Evolutionary conservation across 345 rosid genomes (phyloP).

Genomic region (Salix arbutifolia): DNA sequence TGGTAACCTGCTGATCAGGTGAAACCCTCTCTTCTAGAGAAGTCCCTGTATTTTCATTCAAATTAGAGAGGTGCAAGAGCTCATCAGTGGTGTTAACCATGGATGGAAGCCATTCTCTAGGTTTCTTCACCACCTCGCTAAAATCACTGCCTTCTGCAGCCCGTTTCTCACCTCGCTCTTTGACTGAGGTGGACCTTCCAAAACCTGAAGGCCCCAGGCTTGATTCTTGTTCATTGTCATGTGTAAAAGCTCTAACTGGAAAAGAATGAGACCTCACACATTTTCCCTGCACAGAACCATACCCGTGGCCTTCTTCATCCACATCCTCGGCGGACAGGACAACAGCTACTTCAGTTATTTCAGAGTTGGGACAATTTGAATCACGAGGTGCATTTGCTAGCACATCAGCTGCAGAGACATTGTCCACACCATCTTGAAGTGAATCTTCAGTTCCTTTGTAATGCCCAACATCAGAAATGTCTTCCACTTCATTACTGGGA

Average conservation of each 20-base stretch:
- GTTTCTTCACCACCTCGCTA: slow-evolving; percentile 52
- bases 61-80: slow-evolving; percentile 27
- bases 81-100: slow-evolving; percentile 32
- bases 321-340: slow-evolving; percentile 31
- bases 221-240: slow-evolving; percentile 38
- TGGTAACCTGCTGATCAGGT: slow-evolving; percentile 24
- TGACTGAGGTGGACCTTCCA: slow-evolving; percentile 49
- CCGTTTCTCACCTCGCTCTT: slow-evolving; percentile 70
- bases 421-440: slow-evolving; percentile 34
- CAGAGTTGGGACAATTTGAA: slow-evolving; percentile 30
- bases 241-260: slow-evolving; percentile 41
- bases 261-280: slow-evolving; percentile 61
- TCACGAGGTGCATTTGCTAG: slow-evolving; percentile 25
- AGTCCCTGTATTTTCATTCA: slow-evolving; percentile 23
- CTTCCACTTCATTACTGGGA: slow-evolving; percentile 39
- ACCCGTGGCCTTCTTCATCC: slow-evolving; percentile 31
- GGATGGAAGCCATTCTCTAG: slow-evolving; percentile 62
- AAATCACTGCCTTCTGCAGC: slow-evolving; percentile 43
- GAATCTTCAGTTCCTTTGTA: slow-evolving; percentile 27
- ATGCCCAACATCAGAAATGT: slow-evolving; percentile 33
- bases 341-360: slow-evolving; percentile 26
- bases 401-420: slow-evolving; percentile 29
- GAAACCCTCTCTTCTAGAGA: slow-evolving; percentile 30
- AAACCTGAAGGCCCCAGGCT: slow-evolving; percentile 35
- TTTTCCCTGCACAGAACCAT: slow-evolving; percentile 37